Conservation (phyloP, 345 rosid genomes). For the Psidium guajava region DNA sequence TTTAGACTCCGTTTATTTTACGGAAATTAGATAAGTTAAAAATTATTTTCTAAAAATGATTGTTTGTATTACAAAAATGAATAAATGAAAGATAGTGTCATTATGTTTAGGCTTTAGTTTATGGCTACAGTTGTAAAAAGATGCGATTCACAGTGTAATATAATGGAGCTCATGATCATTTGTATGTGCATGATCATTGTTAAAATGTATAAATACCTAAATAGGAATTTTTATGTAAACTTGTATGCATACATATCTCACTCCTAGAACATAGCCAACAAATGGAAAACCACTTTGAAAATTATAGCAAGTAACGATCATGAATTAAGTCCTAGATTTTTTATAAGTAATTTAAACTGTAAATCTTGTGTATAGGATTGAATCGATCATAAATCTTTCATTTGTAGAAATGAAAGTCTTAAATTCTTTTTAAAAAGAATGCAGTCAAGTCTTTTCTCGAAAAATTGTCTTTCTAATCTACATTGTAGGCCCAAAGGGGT, state of each 20-base stretch:
- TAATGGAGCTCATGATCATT: neutral
- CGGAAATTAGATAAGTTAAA: no score
- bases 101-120: neutral
- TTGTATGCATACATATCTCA: neutral
- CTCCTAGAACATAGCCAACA: neutral
- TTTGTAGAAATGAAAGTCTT: neutral
- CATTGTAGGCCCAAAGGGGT: neutral
- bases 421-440: neutral
- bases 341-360: neutral
- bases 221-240: no score
- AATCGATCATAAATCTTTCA: neutral
- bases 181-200: neutral
- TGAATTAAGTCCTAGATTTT: neutral
- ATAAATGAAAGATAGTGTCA: no score
- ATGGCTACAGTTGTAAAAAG: neutral
- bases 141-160: neutral
- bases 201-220: neutral
- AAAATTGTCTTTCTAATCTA: neutral
- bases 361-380: neutral
- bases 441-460: neutral
- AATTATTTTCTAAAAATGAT: no score
- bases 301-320: neutral
- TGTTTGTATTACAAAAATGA: no score
- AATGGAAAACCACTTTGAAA: neutral
- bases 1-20: no score